phyloP scores from a whole-genome alignment of 768 basidiomycete genomes.

The Tubosaeta brunneosetosa region DNA sequence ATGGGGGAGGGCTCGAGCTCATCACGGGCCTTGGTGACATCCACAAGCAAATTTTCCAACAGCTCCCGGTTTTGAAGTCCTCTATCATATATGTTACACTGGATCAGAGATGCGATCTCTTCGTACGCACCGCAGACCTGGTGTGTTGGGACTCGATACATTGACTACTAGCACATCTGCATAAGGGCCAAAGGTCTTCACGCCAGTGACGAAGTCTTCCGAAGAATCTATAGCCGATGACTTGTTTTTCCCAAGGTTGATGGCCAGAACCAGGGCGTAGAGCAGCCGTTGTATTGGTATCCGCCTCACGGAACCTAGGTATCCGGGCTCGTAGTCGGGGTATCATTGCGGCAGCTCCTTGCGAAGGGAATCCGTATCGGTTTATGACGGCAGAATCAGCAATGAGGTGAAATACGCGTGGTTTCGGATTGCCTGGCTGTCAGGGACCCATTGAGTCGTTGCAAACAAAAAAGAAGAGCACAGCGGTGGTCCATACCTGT shows the following conservation, averaged over 20 bases:
- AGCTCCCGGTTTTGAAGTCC: conserved; percentile 79
- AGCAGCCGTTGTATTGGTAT: conserved; percentile 32
- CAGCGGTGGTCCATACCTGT: conserved; percentile 55
- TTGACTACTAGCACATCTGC: conserved; percentile 94
- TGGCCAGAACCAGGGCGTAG: no score
- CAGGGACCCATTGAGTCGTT: conserved; percentile 5
- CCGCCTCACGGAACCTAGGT: conserved; percentile 40
- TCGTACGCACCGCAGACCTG: conserved; percentile 75
- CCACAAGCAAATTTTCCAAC: conserved; percentile 62
- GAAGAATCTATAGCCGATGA: no score
- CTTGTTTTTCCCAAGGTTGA: no score
- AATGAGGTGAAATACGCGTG: conserved; percentile 85
- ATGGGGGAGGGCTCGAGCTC: conserved; percentile 44
- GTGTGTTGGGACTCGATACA: conserved; percentile 96
- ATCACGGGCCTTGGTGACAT: conserved; percentile 75
- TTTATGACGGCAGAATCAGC: conserved; percentile 86
- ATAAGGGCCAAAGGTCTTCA: conserved; percentile 78
- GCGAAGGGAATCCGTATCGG: conserved; percentile 97
- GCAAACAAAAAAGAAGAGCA: not conserved
- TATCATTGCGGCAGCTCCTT: conserved; percentile 79
- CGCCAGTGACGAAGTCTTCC: no score
- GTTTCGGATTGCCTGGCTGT: conserved; percentile 86
- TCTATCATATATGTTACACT: conserved; percentile 30
- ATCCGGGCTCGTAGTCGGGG: conserved; percentile 74
- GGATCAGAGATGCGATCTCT: not conserved